A percentile compares a stretch with the other conserved stretches of the same genome.
Evolutionary conservation across 192 early-diverging fungal species (phyloP).

Genomic region (Podila epicladia): DNA sequence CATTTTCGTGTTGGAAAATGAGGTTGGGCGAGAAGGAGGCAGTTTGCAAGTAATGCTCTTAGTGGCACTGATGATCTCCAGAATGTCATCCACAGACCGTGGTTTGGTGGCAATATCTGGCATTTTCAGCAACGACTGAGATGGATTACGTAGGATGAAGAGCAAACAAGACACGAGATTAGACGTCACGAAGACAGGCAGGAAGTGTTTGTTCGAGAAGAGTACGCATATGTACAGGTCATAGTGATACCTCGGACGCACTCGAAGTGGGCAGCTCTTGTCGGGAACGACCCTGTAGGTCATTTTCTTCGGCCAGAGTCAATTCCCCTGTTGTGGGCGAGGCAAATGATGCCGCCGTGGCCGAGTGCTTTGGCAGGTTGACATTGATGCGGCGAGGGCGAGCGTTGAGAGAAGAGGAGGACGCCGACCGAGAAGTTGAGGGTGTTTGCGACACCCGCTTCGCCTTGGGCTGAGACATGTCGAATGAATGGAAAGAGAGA

Average conservation of each 20-base stretch:
- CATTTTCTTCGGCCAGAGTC: slow-evolving; percentile 2
- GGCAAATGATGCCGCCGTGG: slow-evolving; percentile 10
- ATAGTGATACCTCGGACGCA: slow-evolving; percentile 26
- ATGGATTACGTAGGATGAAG: background rate
- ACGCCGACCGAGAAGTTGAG: slow-evolving; percentile 11
- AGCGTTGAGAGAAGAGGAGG: background rate
- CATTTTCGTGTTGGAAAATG: slow-evolving; percentile 6
- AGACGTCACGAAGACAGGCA: background rate
- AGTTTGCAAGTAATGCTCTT: slow-evolving; percentile 12
- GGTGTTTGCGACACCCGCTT: slow-evolving; percentile 13
- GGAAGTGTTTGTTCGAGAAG: too few relatives aligned
- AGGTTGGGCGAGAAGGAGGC: slow-evolving; percentile 3
- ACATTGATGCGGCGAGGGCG: slow-evolving; percentile 37
- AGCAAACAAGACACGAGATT: background rate
- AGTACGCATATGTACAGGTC: background rate
- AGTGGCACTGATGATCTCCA: background rate
- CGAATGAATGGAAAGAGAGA: too few relatives aligned
- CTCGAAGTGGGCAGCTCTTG: slow-evolving; percentile 21
- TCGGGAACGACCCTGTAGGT: slow-evolving; percentile 11
- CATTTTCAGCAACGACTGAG: slow-evolving; percentile 41
- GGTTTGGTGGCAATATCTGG: slow-evolving; percentile 39
- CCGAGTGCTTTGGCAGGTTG: slow-evolving; percentile 25
- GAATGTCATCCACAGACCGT: slow-evolving; percentile 17
- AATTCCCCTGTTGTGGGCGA: slow-evolving; percentile 3
- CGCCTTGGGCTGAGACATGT: too few relatives aligned